Percentiles rank a stretch among this genome's conserved stretches.
phyloP scores from a whole-genome alignment of 352 stramenopile species.

The Globisporangium carolinianum region DNA sequence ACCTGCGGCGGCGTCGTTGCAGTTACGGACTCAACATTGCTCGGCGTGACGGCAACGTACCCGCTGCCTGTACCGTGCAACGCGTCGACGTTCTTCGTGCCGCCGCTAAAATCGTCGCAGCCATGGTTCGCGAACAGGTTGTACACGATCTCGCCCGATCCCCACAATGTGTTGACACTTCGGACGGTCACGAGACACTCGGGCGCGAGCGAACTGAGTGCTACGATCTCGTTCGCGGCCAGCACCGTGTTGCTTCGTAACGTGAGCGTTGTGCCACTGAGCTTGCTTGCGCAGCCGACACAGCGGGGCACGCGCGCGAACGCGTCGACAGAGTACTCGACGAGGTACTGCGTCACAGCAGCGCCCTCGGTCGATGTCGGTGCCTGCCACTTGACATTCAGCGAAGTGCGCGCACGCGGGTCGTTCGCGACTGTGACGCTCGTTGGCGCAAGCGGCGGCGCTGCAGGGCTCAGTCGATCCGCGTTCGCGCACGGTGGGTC shows the following conservation, averaged over 20 bases:
- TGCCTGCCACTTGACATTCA: slow-evolving; percentile 85
- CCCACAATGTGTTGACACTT: slow-evolving; percentile 32
- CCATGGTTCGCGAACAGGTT: slow-evolving; percentile 39
- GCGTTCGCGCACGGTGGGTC: slow-evolving; percentile 45
- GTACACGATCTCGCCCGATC: slow-evolving; percentile 30
- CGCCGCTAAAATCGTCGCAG: slow-evolving; percentile 49
- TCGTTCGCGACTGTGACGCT: slow-evolving; percentile 83
- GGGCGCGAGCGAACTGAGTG: slow-evolving; percentile 33
- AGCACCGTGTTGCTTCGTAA: slow-evolving; percentile 28
- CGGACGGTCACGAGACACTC: slow-evolving; percentile 45
- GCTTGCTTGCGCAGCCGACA: slow-evolving; percentile 30
- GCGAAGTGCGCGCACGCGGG: slow-evolving; percentile 49
- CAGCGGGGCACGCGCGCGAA: slow-evolving; percentile 42
- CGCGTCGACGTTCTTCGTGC: slow-evolving; percentile 25
- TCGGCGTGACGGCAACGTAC: slow-evolving; percentile 25
- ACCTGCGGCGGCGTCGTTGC: slow-evolving; percentile 3
- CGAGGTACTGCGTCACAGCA: slow-evolving; percentile 53
- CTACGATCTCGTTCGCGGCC: slow-evolving; percentile 27
- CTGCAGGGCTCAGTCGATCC: slow-evolving; percentile 37
- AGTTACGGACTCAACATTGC: slow-evolving; percentile 6
- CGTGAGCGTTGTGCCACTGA: slow-evolving; percentile 31
- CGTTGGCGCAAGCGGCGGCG: slow-evolving; percentile 62
- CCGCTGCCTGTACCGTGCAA: slow-evolving; percentile 42
- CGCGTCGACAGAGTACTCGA: slow-evolving; percentile 79
- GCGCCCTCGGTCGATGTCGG: slow-evolving; percentile 62